A percentile compares a stretch with the other conserved stretches of the same genome.
phyloP scores from a whole-genome alignment of 345 rosid genomes.

The Camelina sativa region DNA sequence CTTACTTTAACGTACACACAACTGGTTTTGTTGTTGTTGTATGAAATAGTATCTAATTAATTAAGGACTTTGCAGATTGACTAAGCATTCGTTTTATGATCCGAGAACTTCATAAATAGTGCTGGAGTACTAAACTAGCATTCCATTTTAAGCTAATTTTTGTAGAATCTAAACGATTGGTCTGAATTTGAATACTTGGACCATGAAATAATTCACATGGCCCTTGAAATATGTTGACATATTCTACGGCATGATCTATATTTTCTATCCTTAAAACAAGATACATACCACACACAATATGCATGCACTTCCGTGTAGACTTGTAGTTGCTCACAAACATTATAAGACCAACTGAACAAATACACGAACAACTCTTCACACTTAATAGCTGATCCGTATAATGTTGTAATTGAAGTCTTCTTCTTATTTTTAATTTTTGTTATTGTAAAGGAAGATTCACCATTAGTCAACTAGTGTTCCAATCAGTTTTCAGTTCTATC shows the following conservation, averaged over 20 bases:
- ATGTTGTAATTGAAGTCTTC: neutral
- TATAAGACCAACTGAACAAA: slow-evolving; percentile 8
- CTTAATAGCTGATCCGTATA: slow-evolving; percentile 18
- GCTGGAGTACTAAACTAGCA: neutral
- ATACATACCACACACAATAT: slow-evolving; percentile 19
- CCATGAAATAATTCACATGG: slow-evolving; percentile 10
- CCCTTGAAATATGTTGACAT: slow-evolving; percentile 18
- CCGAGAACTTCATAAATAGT: neutral
- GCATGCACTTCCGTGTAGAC: slow-evolving; percentile 32
- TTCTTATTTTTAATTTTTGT: neutral
- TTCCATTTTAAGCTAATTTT: neutral
- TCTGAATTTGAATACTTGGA: neutral
- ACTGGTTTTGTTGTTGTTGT: slow-evolving; percentile 15
- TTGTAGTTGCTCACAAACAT: neutral
- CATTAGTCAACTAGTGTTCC: neutral
- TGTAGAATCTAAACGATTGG: neutral
- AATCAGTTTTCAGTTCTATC: neutral
- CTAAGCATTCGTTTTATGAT: neutral
- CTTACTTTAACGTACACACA: no score
- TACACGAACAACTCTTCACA: slow-evolving; percentile 26
- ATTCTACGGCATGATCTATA: slow-evolving; percentile 5
- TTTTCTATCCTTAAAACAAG: slow-evolving; percentile 12
- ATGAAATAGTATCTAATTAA: slow-evolving; percentile 14
- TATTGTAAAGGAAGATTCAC: neutral
- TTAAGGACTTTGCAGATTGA: neutral